Percentiles rank a stretch among this genome's conserved stretches.
phyloP scores from a whole-genome alignment of 202 grass and related monocot genomes.

The Musa balbisiana region DNA sequence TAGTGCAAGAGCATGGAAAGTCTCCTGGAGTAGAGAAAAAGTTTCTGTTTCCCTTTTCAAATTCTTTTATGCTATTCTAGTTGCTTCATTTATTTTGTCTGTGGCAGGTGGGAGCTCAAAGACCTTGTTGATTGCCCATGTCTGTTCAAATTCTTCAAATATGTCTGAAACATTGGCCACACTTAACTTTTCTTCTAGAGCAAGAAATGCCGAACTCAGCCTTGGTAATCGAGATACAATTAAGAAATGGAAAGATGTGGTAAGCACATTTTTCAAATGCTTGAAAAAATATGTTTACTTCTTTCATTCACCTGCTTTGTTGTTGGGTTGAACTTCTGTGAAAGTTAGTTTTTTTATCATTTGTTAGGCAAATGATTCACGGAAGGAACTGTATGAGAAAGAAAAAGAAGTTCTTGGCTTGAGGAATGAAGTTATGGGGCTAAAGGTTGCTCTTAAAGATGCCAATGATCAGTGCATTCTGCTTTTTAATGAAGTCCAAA shows the following conservation, averaged over 20 bases:
- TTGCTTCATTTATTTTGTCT: slow-evolving; percentile 24
- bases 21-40: neutral
- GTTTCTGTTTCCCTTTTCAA: neutral
- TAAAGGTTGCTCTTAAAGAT: slow-evolving; percentile 83
- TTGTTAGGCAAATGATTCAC: slow-evolving; percentile 91
- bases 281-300: slow-evolving; percentile 2
- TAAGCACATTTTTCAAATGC: slow-evolving; percentile 34
- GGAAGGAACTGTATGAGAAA: slow-evolving; percentile 87
- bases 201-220: slow-evolving; percentile 92
- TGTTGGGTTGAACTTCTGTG: neutral
- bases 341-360: slow-evolving; percentile 28
- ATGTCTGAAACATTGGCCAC: slow-evolving; percentile 77
- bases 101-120: slow-evolving; percentile 73
- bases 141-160: slow-evolving; percentile 90
- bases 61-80: neutral
- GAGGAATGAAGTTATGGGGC: slow-evolving; percentile 54
- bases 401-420: slow-evolving; percentile 82
- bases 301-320: neutral
- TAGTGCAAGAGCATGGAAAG: neutral
- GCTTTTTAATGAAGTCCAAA: slow-evolving; percentile 83
- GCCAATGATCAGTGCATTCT: slow-evolving; percentile 82
- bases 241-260: slow-evolving; percentile 99
- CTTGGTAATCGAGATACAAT: slow-evolving; percentile 99
- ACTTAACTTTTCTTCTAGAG: slow-evolving; percentile 85
- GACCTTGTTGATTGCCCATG: slow-evolving; percentile 81